phyloP scores from a whole-genome alignment of 108 stramenopile genomes.

The Fragilariopsis cylindrus region DNA sequence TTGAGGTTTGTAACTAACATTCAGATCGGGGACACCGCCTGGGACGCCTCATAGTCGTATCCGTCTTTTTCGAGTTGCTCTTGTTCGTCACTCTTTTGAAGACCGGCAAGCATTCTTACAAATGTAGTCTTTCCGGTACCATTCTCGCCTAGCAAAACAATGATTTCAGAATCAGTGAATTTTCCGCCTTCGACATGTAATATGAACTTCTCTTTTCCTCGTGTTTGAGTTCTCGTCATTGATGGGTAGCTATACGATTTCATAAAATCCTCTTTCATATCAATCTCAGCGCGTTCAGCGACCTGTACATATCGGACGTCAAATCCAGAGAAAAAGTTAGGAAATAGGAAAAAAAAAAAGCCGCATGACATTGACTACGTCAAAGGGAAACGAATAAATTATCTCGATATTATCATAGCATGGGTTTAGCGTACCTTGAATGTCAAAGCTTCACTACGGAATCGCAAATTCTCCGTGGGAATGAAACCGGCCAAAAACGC shows the following conservation, averaged over 20 bases:
- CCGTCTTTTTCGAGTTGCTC: constrained; percentile 76
- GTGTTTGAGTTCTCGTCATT: constrained; percentile 97
- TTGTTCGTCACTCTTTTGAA: constrained; percentile 94
- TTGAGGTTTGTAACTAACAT: constrained; percentile 99
- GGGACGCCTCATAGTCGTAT: constrained; percentile 75
- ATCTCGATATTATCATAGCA: background rate
- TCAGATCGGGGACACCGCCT: constrained; percentile 93
- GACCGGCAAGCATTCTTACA: constrained; percentile 95
- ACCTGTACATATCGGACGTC: constrained; percentile 36
- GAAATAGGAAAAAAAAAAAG: background rate
- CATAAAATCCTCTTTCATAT: constrained; percentile 66
- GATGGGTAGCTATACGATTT: constrained; percentile 86
- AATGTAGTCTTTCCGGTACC: constrained; percentile 95
- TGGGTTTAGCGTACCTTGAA: constrained; percentile 86
- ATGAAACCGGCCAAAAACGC: constrained; percentile 98
- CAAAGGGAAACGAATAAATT: background rate
- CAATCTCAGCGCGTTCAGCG: constrained; percentile 80
- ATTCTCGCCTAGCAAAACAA: constrained; percentile 98
- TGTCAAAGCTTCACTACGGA: constrained; percentile 94
- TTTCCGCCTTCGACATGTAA: constrained; percentile 92
- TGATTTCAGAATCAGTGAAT: constrained; percentile 98
- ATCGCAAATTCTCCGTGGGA: constrained; percentile 98
- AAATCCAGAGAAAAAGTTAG: background rate
- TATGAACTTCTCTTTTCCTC: constrained; percentile 83
- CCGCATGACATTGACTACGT: no score